phyloP scores from a whole-genome alignment of 768 basidiomycete species.

The Tulasnella sp. region DNA sequence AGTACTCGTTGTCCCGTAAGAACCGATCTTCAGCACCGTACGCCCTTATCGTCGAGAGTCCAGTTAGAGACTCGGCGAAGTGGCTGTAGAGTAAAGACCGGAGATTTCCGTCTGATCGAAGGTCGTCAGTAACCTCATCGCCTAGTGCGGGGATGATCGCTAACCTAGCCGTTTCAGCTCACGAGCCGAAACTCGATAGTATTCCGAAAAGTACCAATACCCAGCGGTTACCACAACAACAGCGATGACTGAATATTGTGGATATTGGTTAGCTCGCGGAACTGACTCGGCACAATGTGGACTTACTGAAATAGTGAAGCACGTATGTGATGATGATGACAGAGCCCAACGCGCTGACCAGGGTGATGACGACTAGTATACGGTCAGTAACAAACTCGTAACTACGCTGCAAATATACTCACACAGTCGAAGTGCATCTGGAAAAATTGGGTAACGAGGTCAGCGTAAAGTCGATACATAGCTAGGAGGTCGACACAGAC shows the following conservation, averaged over 20 bases:
- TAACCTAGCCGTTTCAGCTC: conserved; percentile 32
- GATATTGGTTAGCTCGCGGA: too few species aligned
- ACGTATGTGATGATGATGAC: conserved; percentile 56
- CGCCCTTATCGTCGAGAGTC: conserved; percentile 68
- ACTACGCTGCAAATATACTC: not conserved
- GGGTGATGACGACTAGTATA: conserved; percentile 47
- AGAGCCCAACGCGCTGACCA: conserved; percentile 51
- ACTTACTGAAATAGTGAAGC: conserved; percentile 59
- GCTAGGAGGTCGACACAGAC: not conserved
- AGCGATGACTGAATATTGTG: conserved; percentile 47
- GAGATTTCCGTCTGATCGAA: conserved; percentile 56
- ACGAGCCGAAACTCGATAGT: conserved; percentile 45
- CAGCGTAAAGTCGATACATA: not conserved
- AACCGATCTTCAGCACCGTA: conserved; percentile 65
- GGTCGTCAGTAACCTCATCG: conserved; percentile 33
- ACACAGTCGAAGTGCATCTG: not conserved
- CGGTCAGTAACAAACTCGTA: not conserved
- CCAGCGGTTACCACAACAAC: conserved; percentile 51
- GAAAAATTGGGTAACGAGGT: not conserved
- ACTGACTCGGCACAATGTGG: conserved; percentile 32
- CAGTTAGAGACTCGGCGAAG: conserved; percentile 72
- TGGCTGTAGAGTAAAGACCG: conserved; percentile 73
- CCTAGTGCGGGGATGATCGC: too few species aligned
- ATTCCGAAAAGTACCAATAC: conserved; percentile 62
- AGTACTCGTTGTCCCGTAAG: conserved; percentile 57